phyloP scores from a whole-genome alignment of 2,329 filamentous ascomycete species.

The Calonectria leucothoes region DNA sequence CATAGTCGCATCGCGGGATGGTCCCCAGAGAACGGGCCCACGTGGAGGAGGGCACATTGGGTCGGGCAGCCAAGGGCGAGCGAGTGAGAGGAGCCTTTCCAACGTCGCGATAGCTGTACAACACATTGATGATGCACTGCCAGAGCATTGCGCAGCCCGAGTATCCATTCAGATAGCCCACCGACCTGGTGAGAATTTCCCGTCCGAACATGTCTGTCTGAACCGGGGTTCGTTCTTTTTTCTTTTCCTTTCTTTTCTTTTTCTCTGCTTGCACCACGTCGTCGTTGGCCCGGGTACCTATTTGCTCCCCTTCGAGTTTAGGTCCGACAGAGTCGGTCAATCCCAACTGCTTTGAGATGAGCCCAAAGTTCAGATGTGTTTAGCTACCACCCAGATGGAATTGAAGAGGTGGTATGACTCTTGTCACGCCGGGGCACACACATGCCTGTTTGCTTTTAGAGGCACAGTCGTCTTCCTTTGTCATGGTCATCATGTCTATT shows the following conservation, averaged over 20 bases:
- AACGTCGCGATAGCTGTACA: background rate
- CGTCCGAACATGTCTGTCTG: background rate
- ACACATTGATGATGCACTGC: background rate
- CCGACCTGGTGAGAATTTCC: conserved; percentile 3
- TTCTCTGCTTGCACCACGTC: background rate
- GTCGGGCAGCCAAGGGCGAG: background rate
- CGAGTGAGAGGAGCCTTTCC: conserved; percentile 7
- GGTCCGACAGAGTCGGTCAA: background rate
- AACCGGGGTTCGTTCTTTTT: background rate
- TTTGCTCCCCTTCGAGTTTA: background rate
- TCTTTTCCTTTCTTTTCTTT: background rate
- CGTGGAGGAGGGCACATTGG: conserved; percentile 35
- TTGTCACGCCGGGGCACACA: background rate
- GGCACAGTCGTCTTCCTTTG: background rate
- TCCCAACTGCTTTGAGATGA: background rate
- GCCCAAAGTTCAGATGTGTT: background rate
- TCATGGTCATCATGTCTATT: background rate
- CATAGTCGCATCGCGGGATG: conserved; percentile 11
- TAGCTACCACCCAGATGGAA: background rate
- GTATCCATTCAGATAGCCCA: background rate
- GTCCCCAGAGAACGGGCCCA: conserved; percentile 28
- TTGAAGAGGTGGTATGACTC: background rate
- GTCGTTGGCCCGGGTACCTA: background rate
- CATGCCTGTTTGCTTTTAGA: background rate
- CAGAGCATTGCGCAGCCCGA: background rate